phyloP scores from a whole-genome alignment of 129 eudicot genomes.

The Mikania micrantha region DNA sequence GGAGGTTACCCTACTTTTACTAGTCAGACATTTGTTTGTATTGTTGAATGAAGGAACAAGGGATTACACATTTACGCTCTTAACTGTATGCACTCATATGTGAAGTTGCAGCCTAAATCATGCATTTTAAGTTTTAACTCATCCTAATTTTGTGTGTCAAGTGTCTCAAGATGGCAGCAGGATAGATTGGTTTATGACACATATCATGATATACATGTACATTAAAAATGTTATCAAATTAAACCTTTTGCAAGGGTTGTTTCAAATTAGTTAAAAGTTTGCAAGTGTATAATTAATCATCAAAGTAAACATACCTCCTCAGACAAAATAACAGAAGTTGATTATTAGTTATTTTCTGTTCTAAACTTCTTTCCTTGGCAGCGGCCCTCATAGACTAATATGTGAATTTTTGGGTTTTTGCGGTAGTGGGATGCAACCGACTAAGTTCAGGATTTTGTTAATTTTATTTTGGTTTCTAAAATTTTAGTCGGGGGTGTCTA shows the following conservation, averaged over 20 bases:
- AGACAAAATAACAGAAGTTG: not conserved
- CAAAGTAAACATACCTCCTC: slow-evolving; percentile 1
- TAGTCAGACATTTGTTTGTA: slow-evolving; percentile 45
- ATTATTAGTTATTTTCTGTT: slow-evolving; percentile 8
- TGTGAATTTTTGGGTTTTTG: no score
- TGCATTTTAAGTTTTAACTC: not conserved
- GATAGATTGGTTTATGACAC: slow-evolving; percentile 1
- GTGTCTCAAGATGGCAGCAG: slow-evolving; percentile 17
- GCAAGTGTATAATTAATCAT: not conserved
- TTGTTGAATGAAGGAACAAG: slow-evolving; percentile 33
- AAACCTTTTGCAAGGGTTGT: not conserved
- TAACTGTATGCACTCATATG: slow-evolving; percentile 36
- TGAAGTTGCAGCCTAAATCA: slow-evolving; percentile 5
- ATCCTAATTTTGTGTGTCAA: not conserved
- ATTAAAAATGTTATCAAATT: not conserved
- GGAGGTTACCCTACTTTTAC: slow-evolving; percentile 58
- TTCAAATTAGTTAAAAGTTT: not conserved
- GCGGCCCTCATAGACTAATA: no score
- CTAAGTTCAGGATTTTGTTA: no score
- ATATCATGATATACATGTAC: not conserved
- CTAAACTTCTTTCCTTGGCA: slow-evolving; percentile 45
- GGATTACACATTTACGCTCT: slow-evolving; percentile 48
- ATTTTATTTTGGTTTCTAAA: no score
- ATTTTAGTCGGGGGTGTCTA: no score
- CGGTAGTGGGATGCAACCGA: no score